Evolutionary conservation across 257 asterid genomes (phyloP), one percentile per base, ranked within the genome.

Genomic region (Linaria vulgaris): DNA sequence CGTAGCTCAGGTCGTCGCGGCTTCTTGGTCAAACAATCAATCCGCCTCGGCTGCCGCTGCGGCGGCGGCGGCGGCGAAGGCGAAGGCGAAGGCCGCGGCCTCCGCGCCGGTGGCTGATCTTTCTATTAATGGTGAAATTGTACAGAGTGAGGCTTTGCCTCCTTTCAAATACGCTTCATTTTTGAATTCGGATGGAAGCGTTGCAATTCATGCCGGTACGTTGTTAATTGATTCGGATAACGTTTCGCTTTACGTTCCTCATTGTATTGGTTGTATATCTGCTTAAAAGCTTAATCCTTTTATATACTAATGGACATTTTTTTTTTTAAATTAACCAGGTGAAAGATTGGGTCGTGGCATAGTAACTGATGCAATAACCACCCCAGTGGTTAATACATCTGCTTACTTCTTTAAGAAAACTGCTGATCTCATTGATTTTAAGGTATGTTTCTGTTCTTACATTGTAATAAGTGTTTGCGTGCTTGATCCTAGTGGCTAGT

Each of bases 1-100:
- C 34, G 95, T 94, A 13, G 99, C 99, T 6, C 99, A 94, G 75
- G 78, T 94, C 39, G 99, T 85, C 20, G 97, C 97, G 72, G 99
- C 99, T 68, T 85, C 96, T 44, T 92, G 99, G 99, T 79, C 99
- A 0, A 80, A 87, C 77, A 78, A 87, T 72, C 82, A 62, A 44
- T 52, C 64, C 30, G 69, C 65, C 25, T 56, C 80, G 58, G 63
- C 61, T 20, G 22, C 63, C 4, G 34, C 38, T n/a, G n/a, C n/a
- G n/a, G n/a, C n/a, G n/a, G n/a, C n/a, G n/a, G n/a, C n/a, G n/a
- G n/a, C n/a, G n/a, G n/a, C n/a, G n/a, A n/a, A n/a, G n/a, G n/a
- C n/a, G n/a, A n/a, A n/a, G n/a, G n/a, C n/a, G n/a, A n/a, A n/a
- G n/a, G n/a, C n/a, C 23, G 56, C 3, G 65, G 87, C 59, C 69